Base-by-base conservation (phyloP, 306 rosid genomes). In the Aeschynomene evenia region DNA sequence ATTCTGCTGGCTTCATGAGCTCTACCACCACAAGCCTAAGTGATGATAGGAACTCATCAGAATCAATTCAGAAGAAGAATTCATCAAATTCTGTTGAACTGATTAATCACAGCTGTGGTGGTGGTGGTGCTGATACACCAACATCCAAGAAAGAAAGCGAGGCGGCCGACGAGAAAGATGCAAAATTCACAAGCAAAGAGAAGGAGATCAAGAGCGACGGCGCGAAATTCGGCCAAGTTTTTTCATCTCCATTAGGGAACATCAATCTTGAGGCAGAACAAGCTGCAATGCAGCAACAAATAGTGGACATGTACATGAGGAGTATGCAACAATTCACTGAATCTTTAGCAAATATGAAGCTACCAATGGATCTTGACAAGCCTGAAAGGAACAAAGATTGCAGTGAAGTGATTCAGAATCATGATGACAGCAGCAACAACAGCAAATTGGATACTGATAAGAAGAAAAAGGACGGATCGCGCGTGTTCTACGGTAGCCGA, bases 261-360 rank as follows among this genome's bases (percentile, higher is more conserved):
- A 79, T 82, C 42, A 90, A 86, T 61, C 34, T 84, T 6, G 93
- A 91, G 61, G 91, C 88, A 11, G 97, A 91, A 79, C 90, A 89
- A 24, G 79, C 88, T 64, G 89, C 87, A 51, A 87, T 89, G 96
- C 96, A 91, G 70, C 83, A 91, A 69, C 97, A 91, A 50, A 88
- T 91, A 74, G 93, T 88, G 42, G 93, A 91, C 73, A 87, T 91
- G 97, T 89, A 91, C 63, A 87, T 87, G 96, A 89, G 86, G 61
- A 91, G 96, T 72, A 91, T 89, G 97, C 96, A 88, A 22, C 97
- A 89, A 10, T 88, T 91, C 52, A 88, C 93, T 0, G 91, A 91
- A 81, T 91, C 96, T 13, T 81, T 91, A 77, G 96, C 89, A 55
- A 86, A 87, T 40, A 91, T 91, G 97, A 88, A 91, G 80, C 97